Percentiles rank a stretch among this genome's conserved stretches.
phyloP scores from a whole-genome alignment of 305 asterid genomes.

The Fraxinus sp. region DNA sequence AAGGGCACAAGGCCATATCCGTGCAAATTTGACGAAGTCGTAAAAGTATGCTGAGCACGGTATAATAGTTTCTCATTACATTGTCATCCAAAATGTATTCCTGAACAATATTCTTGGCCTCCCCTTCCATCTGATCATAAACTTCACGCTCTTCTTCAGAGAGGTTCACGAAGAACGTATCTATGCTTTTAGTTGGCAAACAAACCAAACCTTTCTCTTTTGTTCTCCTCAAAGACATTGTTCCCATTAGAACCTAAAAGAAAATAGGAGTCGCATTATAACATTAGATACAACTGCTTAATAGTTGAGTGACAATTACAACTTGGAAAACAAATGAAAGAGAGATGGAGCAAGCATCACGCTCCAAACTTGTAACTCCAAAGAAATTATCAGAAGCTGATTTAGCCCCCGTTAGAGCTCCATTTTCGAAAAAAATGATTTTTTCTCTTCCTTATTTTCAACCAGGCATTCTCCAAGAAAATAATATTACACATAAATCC shows the following conservation, averaged over 20 bases:
- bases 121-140: slow-evolving; percentile 88
- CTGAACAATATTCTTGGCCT: slow-evolving; percentile 57
- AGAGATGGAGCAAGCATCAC: background rate
- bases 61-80: slow-evolving; percentile 50
- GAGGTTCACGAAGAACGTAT: slow-evolving; percentile 66
- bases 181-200: slow-evolving; percentile 71
- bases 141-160: slow-evolving; percentile 71
- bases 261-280: background rate
- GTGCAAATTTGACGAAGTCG: slow-evolving; percentile 91
- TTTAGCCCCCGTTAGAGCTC: background rate
- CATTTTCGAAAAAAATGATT: background rate
- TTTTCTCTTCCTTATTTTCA: background rate
- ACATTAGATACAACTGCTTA: background rate
- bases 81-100: slow-evolving; percentile 50
- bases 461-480: background rate
- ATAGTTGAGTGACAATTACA: background rate
- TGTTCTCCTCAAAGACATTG: slow-evolving; percentile 87
- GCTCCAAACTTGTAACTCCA: background rate
- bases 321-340: slow-evolving; percentile 6
- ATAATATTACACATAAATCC: background rate
- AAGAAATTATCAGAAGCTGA: slow-evolving; percentile 6
- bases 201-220: slow-evolving; percentile 68
- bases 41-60: slow-evolving; percentile 72
- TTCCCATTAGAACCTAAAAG: slow-evolving; percentile 73
- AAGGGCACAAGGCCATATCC: slow-evolving; percentile 72